These are phyloP conservation scores for Drosera capensis DNA, from an alignment of 148 eudicot genomes.

Conservation along the genomic window DNA sequence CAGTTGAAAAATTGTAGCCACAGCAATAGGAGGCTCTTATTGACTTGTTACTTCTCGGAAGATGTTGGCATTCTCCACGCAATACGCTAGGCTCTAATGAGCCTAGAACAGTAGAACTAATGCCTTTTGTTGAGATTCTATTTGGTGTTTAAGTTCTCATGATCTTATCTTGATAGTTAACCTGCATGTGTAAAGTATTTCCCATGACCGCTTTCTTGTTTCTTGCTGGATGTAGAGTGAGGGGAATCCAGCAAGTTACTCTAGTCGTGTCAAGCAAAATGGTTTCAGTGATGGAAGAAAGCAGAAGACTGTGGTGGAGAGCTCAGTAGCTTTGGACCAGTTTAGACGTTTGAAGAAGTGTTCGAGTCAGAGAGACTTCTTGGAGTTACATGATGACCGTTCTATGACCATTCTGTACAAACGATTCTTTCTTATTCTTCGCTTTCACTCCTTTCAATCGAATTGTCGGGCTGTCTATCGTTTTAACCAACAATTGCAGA, in stretches of 20 bases:
- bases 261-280: constrained; percentile 19
- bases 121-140: too few species aligned
- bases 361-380: constrained; percentile 59
- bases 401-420: constrained; percentile 80
- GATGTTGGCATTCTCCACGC: too few species aligned
- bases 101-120: too few species aligned
- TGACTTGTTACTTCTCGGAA: too few species aligned
- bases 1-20: too few species aligned
- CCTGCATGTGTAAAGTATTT: too few species aligned
- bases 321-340: constrained; percentile 28
- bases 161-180: too few species aligned
- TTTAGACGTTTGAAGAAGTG: constrained; percentile 40
- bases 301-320: constrained; percentile 17
- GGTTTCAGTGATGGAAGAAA: constrained; percentile 16
- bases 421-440: constrained; percentile 2
- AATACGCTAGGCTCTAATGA: too few species aligned
- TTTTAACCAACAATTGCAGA: neutral
- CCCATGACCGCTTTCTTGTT: too few species aligned
- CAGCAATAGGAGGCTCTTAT: too few species aligned
- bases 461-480: neutral
- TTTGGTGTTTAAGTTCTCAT: too few species aligned
- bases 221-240: constrained; percentile 49
- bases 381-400: constrained; percentile 48
- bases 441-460: neutral
- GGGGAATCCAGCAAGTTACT: constrained; percentile 25